Evolutionary conservation across 495 filamentous ascomycete species (phyloP), one percentile per base, ranked within the genome.

Genomic region (Entonaema liquescens): DNA sequence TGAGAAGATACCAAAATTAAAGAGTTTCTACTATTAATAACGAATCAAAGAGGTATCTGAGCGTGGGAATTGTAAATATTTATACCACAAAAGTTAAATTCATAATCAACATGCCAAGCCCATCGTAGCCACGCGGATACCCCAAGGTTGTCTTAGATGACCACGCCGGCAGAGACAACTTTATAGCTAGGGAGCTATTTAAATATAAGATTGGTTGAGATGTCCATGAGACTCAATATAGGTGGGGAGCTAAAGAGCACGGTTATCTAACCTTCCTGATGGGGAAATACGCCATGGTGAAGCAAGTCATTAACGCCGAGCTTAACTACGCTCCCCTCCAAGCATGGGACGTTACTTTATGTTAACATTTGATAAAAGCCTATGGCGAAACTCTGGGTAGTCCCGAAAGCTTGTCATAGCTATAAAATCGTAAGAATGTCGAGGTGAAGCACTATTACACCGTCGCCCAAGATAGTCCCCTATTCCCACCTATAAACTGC

Each of bases 211-310:
- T 47, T 47, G 17, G 42, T 12, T 47, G 1, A 47, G 23, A 9
- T 47, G 17, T 47, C 17, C 42, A 47, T 21, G 42, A 21, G 42
- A 47, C 42, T 47, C 25, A 17, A 53, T 28, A 29, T n/a, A 13
- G 49, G 49, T 28, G 49, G 49, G 49, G 49, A 29, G 19, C 1
- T 3, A 47, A 47, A 47, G 42, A 29, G 49, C 23, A 53, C 49
- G 26, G 49, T 29, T 53, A 53, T 53, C 12, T 26, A 29, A 29
- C 49, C 49, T 53, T 53, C 49, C 49, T 29, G 4, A 53, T 53
- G 15, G 6, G 49, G 49, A 53, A 53, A 53, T 23, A 53, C 26
- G 49, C 49, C 29, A 19, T 29, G 26, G 23, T 29, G 26, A 53
- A 29, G 49, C 49, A 28, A 15, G 15, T 23, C 13, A 28, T 52